Conservation (phyloP, 495 filamentous ascomycete species). For the Echria macrotheca region DNA sequence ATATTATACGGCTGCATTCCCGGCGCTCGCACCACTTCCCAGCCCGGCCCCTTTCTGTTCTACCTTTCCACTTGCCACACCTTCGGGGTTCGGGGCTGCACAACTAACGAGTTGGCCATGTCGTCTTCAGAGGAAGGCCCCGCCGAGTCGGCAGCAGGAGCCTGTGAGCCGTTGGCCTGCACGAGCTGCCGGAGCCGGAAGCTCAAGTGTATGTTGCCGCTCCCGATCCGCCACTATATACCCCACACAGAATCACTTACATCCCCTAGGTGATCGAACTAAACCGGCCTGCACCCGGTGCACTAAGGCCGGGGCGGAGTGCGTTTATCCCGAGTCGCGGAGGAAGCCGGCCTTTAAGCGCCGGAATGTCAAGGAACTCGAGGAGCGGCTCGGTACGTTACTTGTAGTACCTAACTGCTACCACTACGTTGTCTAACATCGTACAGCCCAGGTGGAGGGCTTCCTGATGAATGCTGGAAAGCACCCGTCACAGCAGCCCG, state of each 20-base stretch:
- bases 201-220: slow-evolving; percentile 46
- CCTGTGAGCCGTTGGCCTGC: slow-evolving; percentile 43
- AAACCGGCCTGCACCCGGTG: slow-evolving; percentile 72
- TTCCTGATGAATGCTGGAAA: slow-evolving; percentile 34
- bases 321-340: slow-evolving; percentile 75
- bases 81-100: slow-evolving; percentile 7
- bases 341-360: slow-evolving; percentile 86
- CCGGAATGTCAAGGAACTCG: slow-evolving; percentile 78
- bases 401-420: no score
- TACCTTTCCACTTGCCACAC: neutral
- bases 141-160: slow-evolving; percentile 7
- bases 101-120: slow-evolving; percentile 6
- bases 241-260: slow-evolving; percentile 10
- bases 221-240: neutral
- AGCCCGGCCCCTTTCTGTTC: neutral
- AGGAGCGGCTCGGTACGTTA: slow-evolving; percentile 72
- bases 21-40: slow-evolving; percentile 6
- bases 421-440: no score
- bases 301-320: slow-evolving; percentile 61
- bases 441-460: slow-evolving; percentile 43
- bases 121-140: slow-evolving; percentile 12
- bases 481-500: neutral
- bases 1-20: slow-evolving; percentile 9
- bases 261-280: slow-evolving; percentile 43
- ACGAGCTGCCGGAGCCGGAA: slow-evolving; percentile 56